Evolutionary conservation across 208 protist species (phyloP), one percentile per base, ranked within the genome.

Genomic region (Balamuthia mandrillaris): DNA sequence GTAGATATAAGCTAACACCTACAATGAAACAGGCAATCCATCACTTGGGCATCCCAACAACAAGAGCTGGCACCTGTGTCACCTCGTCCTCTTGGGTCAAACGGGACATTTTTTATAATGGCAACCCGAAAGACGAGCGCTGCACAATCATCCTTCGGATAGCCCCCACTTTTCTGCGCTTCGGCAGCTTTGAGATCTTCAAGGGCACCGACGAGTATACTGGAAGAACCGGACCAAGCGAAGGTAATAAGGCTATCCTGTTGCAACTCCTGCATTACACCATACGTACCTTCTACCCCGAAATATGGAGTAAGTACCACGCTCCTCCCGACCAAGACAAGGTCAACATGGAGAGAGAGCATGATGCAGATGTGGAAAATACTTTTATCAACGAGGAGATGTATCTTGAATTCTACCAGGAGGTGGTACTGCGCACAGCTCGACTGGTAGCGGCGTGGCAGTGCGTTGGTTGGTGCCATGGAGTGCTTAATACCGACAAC

Each of bases 401-500:
- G n/a, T 88, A 68, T 27, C 54, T 47, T n/a, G 18, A 29, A 21
- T 74, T 87, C 35, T 88, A 65, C n/a, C 51, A 58, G 16, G 84
- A 90, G 33, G 72, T 91, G 18, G 75, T 91, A 0, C 63, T 31
- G 18, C 14, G 82, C 44, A 91, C 89, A 12, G 70, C 70, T 9
- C 52, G 70, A 24, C 72, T 93, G 27, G 84, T 84, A 4, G 88
- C 91, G 10, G 42, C 87, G 24, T 93, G 90, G 91, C 87, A 92
- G 77, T 39, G 31, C 16, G 75, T 92, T 1, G 91, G 91, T 9
- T 94, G 86, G 24, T 75, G 70, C 27, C 90, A 94, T 58, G 91
- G 91, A 7, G 90, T 94, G 5, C 49, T 94, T 21, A 94, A 94
- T 72, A 94, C 91, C 7, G 91, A 94, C 81, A 93, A 94, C 65